Evolutionary conservation across 176 grass and related monocot genomes (phyloP).

Genomic region (Canna indica): DNA sequence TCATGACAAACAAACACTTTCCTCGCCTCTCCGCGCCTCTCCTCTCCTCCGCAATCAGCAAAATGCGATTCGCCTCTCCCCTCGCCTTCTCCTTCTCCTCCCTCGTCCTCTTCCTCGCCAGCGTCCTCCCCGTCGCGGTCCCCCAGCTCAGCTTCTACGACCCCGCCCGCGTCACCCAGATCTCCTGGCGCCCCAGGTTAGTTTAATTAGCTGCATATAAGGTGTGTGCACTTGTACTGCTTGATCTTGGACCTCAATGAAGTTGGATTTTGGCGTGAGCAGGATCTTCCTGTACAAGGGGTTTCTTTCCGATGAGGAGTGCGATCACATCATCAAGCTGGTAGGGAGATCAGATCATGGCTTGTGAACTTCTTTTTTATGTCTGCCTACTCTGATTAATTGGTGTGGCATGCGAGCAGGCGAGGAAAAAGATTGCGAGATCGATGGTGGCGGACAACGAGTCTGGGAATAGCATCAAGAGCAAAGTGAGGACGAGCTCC

Average conservation of each 20-base stretch:
- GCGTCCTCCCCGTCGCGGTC: background rate
- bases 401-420: background rate
- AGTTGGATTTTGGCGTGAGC: background rate
- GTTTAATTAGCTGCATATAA: too few relatives aligned
- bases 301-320: background rate
- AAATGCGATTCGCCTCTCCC: background rate
- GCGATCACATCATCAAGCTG: background rate
- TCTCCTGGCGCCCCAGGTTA: conserved; percentile 4
- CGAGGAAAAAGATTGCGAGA: background rate
- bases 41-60: too few relatives aligned
- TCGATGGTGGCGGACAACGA: background rate
- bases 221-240: too few relatives aligned
- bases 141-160: conserved; percentile 4
- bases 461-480: background rate
- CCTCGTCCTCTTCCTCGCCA: background rate
- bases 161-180: conserved; percentile 1
- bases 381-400: background rate
- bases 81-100: too few relatives aligned
- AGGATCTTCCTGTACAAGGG: conserved; percentile 11
- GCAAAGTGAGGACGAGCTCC: background rate
- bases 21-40: background rate
- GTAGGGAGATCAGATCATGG: background rate
- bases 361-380: background rate
- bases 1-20: too few relatives aligned
- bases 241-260: too few relatives aligned